These are phyloP conservation scores for Onygena corvina DNA, from an alignment of 2,329 filamentous ascomycete species.

Conservation along the genomic window DNA sequence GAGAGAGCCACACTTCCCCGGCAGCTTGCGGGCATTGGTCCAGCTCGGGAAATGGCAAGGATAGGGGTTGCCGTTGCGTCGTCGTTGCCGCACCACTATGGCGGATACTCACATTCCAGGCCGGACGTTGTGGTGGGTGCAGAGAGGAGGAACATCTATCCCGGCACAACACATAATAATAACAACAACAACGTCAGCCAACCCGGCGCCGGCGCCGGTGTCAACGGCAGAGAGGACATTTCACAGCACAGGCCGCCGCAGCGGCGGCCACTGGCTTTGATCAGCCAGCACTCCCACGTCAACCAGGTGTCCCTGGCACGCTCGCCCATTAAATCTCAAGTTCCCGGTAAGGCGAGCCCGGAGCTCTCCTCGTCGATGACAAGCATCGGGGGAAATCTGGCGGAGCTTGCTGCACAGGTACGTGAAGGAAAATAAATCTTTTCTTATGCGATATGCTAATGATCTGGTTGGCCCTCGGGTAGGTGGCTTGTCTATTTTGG, in stretches of 20 bases:
- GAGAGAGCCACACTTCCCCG: slow-evolving; percentile 16
- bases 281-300: background rate
- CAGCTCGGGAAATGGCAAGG: slow-evolving; percentile 1
- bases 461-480: slow-evolving; percentile 10
- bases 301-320: slow-evolving; percentile 13
- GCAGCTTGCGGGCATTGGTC: background rate
- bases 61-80: slow-evolving; percentile 3
- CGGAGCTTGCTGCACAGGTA: slow-evolving; percentile 76
- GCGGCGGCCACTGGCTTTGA: slow-evolving; percentile 17
- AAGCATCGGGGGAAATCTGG: slow-evolving; percentile 59
- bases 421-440: slow-evolving; percentile 15
- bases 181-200: too few species aligned
- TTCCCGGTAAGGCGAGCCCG: slow-evolving; percentile 41
- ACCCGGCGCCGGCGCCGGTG: too few species aligned
- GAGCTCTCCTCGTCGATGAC: slow-evolving; percentile 67
- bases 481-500: slow-evolving; percentile 97
- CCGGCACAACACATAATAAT: slow-evolving; percentile 12
- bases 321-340: slow-evolving; percentile 21
- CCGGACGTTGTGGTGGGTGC: background rate
- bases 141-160: slow-evolving; percentile 7
- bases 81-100: slow-evolving; percentile 19
- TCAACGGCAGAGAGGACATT: slow-evolving; percentile 10
- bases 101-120: background rate
- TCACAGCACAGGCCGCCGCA: slow-evolving; percentile 18
- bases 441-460: slow-evolving; percentile 6